Evolutionary conservation across 1,284 basidiomycete species (phyloP).

Genomic region (Trichosporon asahii): DNA sequence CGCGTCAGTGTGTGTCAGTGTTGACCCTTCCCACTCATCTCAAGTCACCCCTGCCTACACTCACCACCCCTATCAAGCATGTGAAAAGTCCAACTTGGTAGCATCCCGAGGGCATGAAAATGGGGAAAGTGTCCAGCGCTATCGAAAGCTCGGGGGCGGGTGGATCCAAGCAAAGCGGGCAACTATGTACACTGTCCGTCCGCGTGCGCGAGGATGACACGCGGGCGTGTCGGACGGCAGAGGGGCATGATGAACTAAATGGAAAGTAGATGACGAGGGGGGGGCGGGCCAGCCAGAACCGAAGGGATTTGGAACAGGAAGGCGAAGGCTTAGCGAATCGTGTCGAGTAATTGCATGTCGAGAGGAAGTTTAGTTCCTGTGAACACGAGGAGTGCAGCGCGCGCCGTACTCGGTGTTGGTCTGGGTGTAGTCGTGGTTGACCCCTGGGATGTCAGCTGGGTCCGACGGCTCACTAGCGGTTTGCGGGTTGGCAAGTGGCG

Average conservation of each 20-base stretch:
- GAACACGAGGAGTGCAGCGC: not conserved
- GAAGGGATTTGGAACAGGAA: not conserved
- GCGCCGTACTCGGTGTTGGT: constrained; percentile 3
- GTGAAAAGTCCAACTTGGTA: not conserved
- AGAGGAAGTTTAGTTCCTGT: not conserved
- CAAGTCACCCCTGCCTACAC: too few species aligned
- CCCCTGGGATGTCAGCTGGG: not conserved
- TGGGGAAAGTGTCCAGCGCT: not conserved
- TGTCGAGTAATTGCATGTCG: too few species aligned
- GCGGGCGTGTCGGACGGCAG: too few species aligned
- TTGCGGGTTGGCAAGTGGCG: too few species aligned
- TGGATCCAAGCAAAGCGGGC: not conserved
- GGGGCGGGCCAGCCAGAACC: not conserved
- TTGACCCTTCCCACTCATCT: not conserved
- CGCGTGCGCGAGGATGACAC: too few species aligned
- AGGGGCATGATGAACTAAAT: too few species aligned
- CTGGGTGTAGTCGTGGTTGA: not conserved
- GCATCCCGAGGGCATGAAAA: not conserved
- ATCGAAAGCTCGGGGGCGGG: not conserved
- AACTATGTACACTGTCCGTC: not conserved
- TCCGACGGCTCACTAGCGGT: too few species aligned
- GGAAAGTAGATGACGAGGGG: too few species aligned
- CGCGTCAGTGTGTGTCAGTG: too few species aligned
- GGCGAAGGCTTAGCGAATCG: not conserved
- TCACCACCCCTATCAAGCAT: not conserved